These are phyloP conservation scores for Cercophora samala DNA, from an alignment of 495 filamentous ascomycete species.

Conservation along the genomic window DNA sequence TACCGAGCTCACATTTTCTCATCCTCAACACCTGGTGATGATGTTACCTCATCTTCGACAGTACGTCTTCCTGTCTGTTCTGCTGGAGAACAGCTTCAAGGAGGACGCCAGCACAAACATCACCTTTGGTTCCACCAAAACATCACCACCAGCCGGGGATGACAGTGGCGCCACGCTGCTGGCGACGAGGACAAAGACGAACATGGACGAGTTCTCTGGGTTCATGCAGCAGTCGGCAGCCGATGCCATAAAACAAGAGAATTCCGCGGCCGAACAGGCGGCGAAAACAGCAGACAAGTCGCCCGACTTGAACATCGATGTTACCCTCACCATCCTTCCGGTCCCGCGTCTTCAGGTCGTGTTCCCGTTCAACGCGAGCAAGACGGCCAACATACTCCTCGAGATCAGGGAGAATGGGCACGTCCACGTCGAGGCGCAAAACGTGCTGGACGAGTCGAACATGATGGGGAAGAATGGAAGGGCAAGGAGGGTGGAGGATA, in stretches of 20 bases:
- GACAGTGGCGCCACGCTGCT: conserved; percentile 18
- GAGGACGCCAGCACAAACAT: conserved; percentile 9
- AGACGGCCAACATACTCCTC: conserved; percentile 48
- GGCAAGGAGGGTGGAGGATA: conserved; percentile 26
- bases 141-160: conserved; percentile 15
- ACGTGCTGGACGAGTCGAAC: conserved; percentile 37
- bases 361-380: conserved; percentile 44
- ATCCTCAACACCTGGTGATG: conserved; percentile 77
- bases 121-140: neutral
- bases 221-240: no score
- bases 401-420: conserved; percentile 61
- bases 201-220: conserved; percentile 3
- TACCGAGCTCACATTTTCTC: conserved; percentile 73
- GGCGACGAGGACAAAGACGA: conserved; percentile 6
- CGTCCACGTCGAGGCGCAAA: conserved; percentile 46
- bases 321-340: conserved; percentile 46
- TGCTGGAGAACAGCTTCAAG: conserved; percentile 61
- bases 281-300: neutral
- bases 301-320: conserved; percentile 42
- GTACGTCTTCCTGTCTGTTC: conserved; percentile 63
- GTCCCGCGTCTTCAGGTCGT: conserved; percentile 47
- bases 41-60: conserved; percentile 75
- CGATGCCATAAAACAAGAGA: neutral
- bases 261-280: neutral
- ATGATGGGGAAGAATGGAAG: conserved; percentile 20